These are phyloP conservation scores for Pseudocercospora ulei DNA, from an alignment of 2,329 filamentous ascomycete genomes.

Conservation along the genomic window DNA sequence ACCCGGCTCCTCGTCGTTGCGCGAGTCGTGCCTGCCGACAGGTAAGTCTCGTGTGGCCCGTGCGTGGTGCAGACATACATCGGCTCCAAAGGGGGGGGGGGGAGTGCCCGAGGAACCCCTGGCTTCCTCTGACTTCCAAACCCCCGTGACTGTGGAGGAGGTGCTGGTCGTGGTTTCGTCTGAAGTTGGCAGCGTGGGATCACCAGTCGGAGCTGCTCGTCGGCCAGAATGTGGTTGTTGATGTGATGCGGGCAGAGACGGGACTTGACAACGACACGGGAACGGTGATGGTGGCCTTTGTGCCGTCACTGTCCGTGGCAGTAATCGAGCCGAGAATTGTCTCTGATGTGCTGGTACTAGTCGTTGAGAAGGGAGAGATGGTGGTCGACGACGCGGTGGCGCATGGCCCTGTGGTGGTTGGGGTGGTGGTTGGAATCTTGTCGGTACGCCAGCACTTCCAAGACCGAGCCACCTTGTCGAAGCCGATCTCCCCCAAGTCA, in stretches of 20 bases:
- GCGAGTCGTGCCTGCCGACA: no score
- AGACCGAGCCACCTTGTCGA: slow-evolving; percentile 10
- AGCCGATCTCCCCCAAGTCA: slow-evolving; percentile 6
- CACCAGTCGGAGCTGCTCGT: background rate
- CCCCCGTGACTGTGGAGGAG: background rate
- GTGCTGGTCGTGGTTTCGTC: background rate
- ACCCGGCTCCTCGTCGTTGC: no score
- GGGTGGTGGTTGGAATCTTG: no score
- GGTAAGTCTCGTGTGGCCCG: no score
- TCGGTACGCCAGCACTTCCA: slow-evolving; percentile 11
- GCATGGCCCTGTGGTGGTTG: no score
- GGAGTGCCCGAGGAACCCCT: background rate
- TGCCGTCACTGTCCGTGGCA: background rate
- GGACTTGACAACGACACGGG: background rate
- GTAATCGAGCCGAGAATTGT: background rate
- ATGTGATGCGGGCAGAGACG: background rate
- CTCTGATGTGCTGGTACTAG: background rate
- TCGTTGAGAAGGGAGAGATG: slow-evolving; percentile 3
- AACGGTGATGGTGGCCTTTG: background rate
- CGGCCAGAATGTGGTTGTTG: background rate
- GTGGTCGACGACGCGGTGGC: background rate
- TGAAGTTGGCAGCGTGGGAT: background rate
- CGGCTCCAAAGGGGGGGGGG: no score
- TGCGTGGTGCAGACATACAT: no score
- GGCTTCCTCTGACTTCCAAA: slow-evolving; percentile 1